phyloP scores from a whole-genome alignment of 1,284 basidiomycete species.

The Thecaphora thlaspeos region DNA sequence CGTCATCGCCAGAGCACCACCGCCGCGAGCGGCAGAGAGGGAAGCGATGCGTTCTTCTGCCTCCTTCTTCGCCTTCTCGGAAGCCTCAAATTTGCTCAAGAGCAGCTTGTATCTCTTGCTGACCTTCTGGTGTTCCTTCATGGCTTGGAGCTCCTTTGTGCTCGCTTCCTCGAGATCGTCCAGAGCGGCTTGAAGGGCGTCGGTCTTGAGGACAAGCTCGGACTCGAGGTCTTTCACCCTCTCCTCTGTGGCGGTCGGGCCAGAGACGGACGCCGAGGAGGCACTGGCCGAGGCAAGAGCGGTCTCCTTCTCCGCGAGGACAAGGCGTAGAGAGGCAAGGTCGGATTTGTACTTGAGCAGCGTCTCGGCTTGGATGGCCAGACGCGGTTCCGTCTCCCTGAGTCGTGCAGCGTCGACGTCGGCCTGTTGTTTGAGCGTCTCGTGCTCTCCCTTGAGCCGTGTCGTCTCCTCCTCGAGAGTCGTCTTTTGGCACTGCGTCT shows the following conservation, averaged over 20 bases:
- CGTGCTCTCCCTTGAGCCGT: background rate
- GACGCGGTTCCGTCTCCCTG: background rate
- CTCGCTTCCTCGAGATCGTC: too few species aligned
- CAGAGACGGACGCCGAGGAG: background rate
- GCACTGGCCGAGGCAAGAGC: background rate
- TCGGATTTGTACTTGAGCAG: background rate
- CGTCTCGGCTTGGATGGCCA: background rate
- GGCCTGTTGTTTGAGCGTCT: background rate
- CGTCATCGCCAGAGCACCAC: too few species aligned
- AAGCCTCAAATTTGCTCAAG: background rate
- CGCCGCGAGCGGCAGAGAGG: too few species aligned
- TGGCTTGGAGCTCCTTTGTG: background rate
- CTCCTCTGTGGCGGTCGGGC: conserved; percentile 2
- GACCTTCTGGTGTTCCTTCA: conserved; percentile 27
- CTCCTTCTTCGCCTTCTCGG: background rate
- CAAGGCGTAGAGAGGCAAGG: background rate
- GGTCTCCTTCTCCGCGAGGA: background rate
- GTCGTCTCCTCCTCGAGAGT: background rate
- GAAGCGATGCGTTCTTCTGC: background rate
- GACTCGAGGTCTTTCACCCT: conserved; percentile 16
- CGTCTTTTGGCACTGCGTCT: background rate
- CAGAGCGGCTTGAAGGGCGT: background rate
- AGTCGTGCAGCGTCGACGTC: background rate
- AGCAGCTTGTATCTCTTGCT: conserved; percentile 10
- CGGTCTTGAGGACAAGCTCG: conserved; percentile 17